Percentiles rank a stretch among this genome's conserved stretches.
Conservation (phyloP, 2,329 filamentous ascomycete species). For the Ascochyta clinopodiicola region DNA sequence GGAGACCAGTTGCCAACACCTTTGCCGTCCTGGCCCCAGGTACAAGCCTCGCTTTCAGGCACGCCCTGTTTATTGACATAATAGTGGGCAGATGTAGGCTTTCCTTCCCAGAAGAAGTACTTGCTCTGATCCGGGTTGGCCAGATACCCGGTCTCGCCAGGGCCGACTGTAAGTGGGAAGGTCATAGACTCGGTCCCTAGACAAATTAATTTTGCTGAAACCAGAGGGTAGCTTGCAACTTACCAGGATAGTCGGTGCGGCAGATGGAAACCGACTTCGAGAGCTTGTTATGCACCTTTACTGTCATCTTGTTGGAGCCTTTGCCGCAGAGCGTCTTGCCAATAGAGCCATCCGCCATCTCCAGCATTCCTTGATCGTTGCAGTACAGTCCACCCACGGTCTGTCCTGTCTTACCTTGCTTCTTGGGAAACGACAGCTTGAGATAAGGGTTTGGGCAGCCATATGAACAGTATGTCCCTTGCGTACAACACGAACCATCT, state of each 20-base stretch:
- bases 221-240: slow-evolving; percentile 18
- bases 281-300: slow-evolving; percentile 79
- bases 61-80: slow-evolving; percentile 89
- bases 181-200: slow-evolving; percentile 80
- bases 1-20: slow-evolving; percentile 84
- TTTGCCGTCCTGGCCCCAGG: slow-evolving; percentile 71
- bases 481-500: slow-evolving; percentile 64
- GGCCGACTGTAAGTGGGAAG: slow-evolving; percentile 70
- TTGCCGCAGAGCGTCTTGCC: slow-evolving; percentile 75
- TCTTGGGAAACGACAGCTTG: slow-evolving; percentile 85
- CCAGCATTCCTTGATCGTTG: slow-evolving; percentile 77
- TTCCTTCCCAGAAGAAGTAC: slow-evolving; percentile 81
- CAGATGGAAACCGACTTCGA: slow-evolving; percentile 73
- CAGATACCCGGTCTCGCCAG: slow-evolving; percentile 67
- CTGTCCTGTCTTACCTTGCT: slow-evolving; percentile 80
- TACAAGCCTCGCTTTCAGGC: slow-evolving; percentile 70
- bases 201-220: slow-evolving; percentile 11
- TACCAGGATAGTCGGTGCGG: slow-evolving; percentile 94
- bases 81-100: slow-evolving; percentile 87
- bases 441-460: slow-evolving; percentile 90
- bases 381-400: slow-evolving; percentile 90
- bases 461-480: slow-evolving; percentile 83
- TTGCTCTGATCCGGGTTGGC: slow-evolving; percentile 75
- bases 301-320: slow-evolving; percentile 68
- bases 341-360: slow-evolving; percentile 64